Conservation (phyloP, 495 filamentous ascomycete species). For the Lophiostoma macrostomum region DNA sequence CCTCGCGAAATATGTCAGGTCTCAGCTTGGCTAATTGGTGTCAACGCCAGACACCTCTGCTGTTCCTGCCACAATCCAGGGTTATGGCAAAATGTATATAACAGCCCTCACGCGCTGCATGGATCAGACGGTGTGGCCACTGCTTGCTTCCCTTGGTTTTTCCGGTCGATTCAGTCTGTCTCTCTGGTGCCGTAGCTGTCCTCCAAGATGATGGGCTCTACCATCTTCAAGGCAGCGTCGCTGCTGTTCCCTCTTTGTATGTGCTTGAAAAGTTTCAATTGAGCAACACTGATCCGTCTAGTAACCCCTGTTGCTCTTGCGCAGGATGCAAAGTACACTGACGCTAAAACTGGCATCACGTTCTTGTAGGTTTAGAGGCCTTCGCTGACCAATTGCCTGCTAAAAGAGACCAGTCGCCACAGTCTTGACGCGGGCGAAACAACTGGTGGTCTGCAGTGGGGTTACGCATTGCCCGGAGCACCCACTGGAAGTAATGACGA, state of each 20-base stretch:
- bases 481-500: constrained; percentile 53
- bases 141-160: constrained; percentile 15
- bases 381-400: neutral
- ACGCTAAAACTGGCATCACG: constrained; percentile 23
- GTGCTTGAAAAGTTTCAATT: neutral
- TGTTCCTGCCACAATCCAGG: constrained; percentile 16
- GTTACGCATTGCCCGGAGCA: constrained; percentile 51
- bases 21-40: constrained; percentile 12
- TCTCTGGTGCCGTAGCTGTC: constrained; percentile 6
- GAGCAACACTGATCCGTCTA: constrained; percentile 6
- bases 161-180: constrained; percentile 12
- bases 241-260: constrained; percentile 30
- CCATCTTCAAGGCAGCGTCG: constrained; percentile 30
- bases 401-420: too few species aligned
- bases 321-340: constrained; percentile 22
- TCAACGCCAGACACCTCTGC: constrained; percentile 10
- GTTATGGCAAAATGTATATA: constrained; percentile 29
- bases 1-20: constrained; percentile 14
- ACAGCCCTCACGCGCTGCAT: constrained; percentile 10
- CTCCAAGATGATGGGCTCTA: constrained; percentile 29
- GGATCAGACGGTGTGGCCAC: constrained; percentile 13
- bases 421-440: constrained; percentile 12
- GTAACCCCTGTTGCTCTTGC: constrained; percentile 16
- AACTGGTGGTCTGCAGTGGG: constrained; percentile 49
- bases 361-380: constrained; percentile 17